Conservation (phyloP, 106 monocot species). For the Acanthochlamys bracteata region DNA sequence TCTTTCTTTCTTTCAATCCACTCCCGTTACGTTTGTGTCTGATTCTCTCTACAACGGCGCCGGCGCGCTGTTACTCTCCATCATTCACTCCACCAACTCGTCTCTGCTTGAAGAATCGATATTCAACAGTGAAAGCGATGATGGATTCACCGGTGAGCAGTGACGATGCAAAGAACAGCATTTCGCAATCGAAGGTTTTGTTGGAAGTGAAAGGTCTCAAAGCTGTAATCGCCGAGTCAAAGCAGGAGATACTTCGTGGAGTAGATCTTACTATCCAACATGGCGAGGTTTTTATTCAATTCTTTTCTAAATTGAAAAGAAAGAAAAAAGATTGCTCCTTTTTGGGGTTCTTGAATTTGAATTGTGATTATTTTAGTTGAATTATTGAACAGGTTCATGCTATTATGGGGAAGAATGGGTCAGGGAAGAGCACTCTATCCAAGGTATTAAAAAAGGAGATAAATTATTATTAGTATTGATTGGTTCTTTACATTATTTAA, state of each 20-base stretch:
- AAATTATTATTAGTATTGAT: no score
- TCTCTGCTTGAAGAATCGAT: no score
- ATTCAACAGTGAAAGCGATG: no score
- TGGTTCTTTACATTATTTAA: no score
- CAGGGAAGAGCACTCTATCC: slow-evolving; percentile 86
- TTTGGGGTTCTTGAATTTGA: background rate
- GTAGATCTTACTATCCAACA: slow-evolving; percentile 76
- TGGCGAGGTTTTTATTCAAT: slow-evolving; percentile 55
- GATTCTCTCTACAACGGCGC: no score
- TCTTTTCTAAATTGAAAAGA: background rate
- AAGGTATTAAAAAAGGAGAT: slow-evolving; percentile 32
- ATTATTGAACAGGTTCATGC: slow-evolving; percentile 57
- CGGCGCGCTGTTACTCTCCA: no score
- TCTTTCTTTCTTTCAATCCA: no score
- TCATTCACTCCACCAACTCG: no score
- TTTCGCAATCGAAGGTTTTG: slow-evolving; percentile 17
- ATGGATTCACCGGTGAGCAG: no score
- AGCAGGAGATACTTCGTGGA: slow-evolving; percentile 62
- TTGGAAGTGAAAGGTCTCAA: slow-evolving; percentile 66
- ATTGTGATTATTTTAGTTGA: background rate
- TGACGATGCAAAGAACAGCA: no score
- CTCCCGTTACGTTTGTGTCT: no score
- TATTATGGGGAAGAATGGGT: slow-evolving; percentile 95
- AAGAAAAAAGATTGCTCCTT: background rate
- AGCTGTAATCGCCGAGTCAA: slow-evolving; percentile 60